Evolutionary conservation across 2,329 filamentous ascomycete genomes (phyloP), one percentile per base, ranked within the genome.

Genomic region (Paecilomyces formosus): DNA sequence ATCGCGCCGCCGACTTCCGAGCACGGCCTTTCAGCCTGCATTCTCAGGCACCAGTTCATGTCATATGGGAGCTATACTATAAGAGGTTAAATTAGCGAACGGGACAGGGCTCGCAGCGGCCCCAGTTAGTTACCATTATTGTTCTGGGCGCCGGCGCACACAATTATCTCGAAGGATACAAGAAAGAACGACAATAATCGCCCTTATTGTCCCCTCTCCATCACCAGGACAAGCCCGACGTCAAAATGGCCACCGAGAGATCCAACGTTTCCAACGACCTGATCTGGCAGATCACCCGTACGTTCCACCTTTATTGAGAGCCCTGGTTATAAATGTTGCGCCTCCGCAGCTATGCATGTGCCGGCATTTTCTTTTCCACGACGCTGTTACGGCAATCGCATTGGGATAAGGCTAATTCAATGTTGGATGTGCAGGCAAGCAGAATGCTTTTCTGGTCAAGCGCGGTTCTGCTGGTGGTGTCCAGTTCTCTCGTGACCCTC

Each of bases 231-330:
- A 35, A 15, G 11, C 30, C 33, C 24, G 18, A 28, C 18, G 24
- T 67, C 66, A 76, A 59, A 66, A 77, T 77, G 75, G 69, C 75
- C 65, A 67, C 72, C 72, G 70, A 77, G 74, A 82, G 85, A 78
- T 78, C 86, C 72, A 90, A 92, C 83, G 83, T 96, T 75, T 95
- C 92, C 78, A 80, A 87, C 75, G 92, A 97, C 81, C 85, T 97
- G 72, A 82, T 96, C 84, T 97, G 93, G 93, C 88, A 93, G 85
- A 82, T 95, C 79, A 87, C 88, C 84, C 90, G 92, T 97, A 87
- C 79, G 92, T 92, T 65, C 62, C 61, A 18, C 55, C 62, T 55
- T 50, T 55, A 57, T 45, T 45, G n/a, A 21, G 18, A 45, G 1
- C 15, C 51, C 53, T 28, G 45, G n/a, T n/a, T n/a, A 56, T 54